Base-by-base conservation (phyloP, 495 filamentous ascomycete species). In the Hypoxylon rickii region DNA sequence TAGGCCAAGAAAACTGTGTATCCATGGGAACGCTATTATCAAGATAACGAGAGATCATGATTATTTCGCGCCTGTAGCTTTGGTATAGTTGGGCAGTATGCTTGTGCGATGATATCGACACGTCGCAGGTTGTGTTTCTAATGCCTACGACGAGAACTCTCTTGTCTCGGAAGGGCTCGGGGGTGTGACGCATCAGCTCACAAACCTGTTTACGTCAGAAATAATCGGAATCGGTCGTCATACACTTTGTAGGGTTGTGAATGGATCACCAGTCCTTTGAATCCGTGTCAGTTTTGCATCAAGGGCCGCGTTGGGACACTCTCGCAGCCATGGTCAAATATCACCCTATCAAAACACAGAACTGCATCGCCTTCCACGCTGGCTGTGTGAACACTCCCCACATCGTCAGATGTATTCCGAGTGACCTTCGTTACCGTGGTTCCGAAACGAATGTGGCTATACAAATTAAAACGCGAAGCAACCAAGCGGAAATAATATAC, bases 191-290 rank as follows among this genome's bases (percentile, higher is more conserved):
- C 12, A 15, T 17, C 87, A 91, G 64, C 71, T 66, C 45, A 76
- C 58, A n/a, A 18, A 13, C 21, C 7, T n/a, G 7, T 10, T 6
- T 34, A 32, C 31, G 34, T 13, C n/a, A 13, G 7, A n/a, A 3
- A 21, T n/a, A 21, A 1, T 16, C 12, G 13, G 15, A 13, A 6
- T 11, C n/a, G 19, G 11, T 11, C 19, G 22, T 22, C 46, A 48
- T 13, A 45, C 50, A 32, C 55, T 19, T 51, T 53, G 20, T 54
- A 51, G 6, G 44, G 20, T 24, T 49, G 44, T 0, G 86, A 90
- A 66, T 92, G 88, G 60, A 78, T 85, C 50, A 90, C 83, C 11
- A 78, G 60, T 32, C 88, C 89, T 58, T 79, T 75, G 70, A 89
- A 90, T 10, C 75, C 73, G 2, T 84, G 79, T 64, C 85, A 81